These are phyloP conservation scores for Solanum clarkiae DNA, from an alignment of 257 asterid genomes.

Conservation along the genomic window DNA sequence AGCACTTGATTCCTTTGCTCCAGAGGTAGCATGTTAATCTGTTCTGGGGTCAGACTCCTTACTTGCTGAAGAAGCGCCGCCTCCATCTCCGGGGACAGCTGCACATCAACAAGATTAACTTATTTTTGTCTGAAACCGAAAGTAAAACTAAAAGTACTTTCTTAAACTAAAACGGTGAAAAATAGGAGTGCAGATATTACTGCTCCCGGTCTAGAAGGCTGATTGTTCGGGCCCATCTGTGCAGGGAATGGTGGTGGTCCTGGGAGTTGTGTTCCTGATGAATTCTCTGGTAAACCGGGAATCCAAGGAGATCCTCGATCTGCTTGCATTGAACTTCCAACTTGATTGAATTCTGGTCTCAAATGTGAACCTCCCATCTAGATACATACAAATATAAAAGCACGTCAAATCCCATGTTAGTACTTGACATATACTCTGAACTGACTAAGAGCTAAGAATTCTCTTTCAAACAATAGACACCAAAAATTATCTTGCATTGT, in stretches of 20 bases:
- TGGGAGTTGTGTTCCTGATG: slow-evolving; percentile 33
- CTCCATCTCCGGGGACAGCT: slow-evolving; percentile 88
- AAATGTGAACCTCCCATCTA: slow-evolving; percentile 61
- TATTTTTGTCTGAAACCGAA: not conserved
- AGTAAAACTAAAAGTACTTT: not conserved
- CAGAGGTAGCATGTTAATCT: slow-evolving; percentile 70
- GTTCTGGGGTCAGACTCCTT: slow-evolving; percentile 86
- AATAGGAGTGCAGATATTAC: slow-evolving; percentile 24
- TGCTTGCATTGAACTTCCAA: slow-evolving; percentile 55
- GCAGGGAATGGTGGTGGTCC: slow-evolving; percentile 46
- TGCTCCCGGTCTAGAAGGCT: slow-evolving; percentile 43
- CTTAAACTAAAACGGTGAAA: not conserved
- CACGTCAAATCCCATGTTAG: not conserved
- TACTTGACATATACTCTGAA: not conserved
- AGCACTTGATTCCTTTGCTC: slow-evolving; percentile 89
- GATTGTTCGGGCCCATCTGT: slow-evolving; percentile 59
- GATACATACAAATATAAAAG: slow-evolving; percentile 1
- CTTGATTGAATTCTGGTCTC: slow-evolving; percentile 70
- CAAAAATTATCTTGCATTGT: not conserved
- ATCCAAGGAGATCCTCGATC: slow-evolving; percentile 58
- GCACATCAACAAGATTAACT: slow-evolving; percentile 9
- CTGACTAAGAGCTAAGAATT: not conserved
- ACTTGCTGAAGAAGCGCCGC: slow-evolving; percentile 84
- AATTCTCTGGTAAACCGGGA: slow-evolving; percentile 43
- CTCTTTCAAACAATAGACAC: not conserved